Percentiles rank a stretch among this genome's conserved stretches.
These are phyloP conservation scores for Dactylorhiza incarnata DNA, from an alignment of 106 monocot species.

Conservation along the genomic window DNA sequence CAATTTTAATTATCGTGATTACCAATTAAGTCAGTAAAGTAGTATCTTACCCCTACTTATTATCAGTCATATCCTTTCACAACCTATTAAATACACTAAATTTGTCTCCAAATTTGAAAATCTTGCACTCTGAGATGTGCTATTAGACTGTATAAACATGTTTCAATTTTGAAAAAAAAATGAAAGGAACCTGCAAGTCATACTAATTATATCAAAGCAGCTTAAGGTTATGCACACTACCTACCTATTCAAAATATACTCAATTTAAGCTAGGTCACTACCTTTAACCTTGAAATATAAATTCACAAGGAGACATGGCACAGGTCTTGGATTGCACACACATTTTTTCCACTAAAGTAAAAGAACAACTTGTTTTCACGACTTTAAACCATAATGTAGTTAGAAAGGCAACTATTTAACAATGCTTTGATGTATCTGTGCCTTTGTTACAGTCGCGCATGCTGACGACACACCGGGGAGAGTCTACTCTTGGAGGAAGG, in stretches of 20 bases:
- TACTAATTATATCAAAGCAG: neutral
- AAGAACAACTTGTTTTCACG: neutral
- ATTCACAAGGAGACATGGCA: neutral
- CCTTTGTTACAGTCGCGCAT: too few species aligned
- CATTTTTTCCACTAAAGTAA: neutral
- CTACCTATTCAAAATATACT: neutral
- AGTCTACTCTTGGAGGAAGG: too few species aligned
- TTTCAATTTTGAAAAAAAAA: neutral
- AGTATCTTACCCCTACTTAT: neutral
- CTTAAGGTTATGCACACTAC: neutral
- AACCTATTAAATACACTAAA: neutral
- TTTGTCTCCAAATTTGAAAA: neutral
- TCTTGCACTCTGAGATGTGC: neutral
- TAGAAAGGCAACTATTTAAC: neutral
- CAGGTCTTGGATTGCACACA: neutral
- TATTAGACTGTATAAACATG: neutral
- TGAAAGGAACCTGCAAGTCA: neutral
- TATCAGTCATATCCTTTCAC: neutral
- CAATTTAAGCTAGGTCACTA: slow-evolving; percentile 1
- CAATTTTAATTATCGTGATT: neutral
- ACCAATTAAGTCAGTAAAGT: neutral
- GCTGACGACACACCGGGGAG: too few species aligned
- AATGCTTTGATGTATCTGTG: neutral
- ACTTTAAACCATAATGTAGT: neutral
- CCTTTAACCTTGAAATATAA: neutral